Base-by-base conservation (phyloP, 768 basidiomycete species). In the Dacryopinax primogenitus region DNA sequence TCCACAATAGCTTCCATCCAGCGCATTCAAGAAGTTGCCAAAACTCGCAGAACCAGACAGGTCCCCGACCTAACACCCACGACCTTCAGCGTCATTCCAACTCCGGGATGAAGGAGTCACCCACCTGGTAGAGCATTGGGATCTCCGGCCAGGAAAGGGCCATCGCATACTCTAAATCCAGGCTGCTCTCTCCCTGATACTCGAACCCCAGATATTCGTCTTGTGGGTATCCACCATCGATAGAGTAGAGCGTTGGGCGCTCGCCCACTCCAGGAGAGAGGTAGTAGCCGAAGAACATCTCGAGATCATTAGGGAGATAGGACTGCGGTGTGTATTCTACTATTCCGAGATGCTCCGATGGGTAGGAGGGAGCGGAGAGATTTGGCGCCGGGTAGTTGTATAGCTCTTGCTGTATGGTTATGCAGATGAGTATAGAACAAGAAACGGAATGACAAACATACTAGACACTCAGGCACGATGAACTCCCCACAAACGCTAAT, bases 171-270 rank as follows among this genome's bases (percentile, higher is more conserved):
- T 77, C 63, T 21, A 88, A 81, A 71, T 90, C 88, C 2, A 90
- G 80, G 70, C 85, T 79, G 33, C 86, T 85, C 77, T 88, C 88
- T n/a, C 79, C 83, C 61, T 86, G 84, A 44, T 76, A 76, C 21
- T 74, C 68, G 68, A 83, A 81, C 39, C 78, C 72, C 39, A 3
- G 4, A 13, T 35, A 33, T 18, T 23, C 4, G 28, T 34, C 39
- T 62, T 36, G 36, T 35, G 18, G 13, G 51, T 15, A 16, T 66
- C 82, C 82, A 66, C 71, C 74, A 45, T 75, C 71, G 62, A 72
- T 72, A 2, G 73, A 67, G 41, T 71, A 70, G 9, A 80, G 68
- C 6, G 65, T 65, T 1, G 81, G 82, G 4, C 75, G 70, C 35
- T 70, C 69, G 3, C 80, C 78, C 0, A 80, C 74, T n/a, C 78